Evolutionary conservation across 2,329 filamentous ascomycete genomes (phyloP).

Genomic region (Claviceps spartinae): DNA sequence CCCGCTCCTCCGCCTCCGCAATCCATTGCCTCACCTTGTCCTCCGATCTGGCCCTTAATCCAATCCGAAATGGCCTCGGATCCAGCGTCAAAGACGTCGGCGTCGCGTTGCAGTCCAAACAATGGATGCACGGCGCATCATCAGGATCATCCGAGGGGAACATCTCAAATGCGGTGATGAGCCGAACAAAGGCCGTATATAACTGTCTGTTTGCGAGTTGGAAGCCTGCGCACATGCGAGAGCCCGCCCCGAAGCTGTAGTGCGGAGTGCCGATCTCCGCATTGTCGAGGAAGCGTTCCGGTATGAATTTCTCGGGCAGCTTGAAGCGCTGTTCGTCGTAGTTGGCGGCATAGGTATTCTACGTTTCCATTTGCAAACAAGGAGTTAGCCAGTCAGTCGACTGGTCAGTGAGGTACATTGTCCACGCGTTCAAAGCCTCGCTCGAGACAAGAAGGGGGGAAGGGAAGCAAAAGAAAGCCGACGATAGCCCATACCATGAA

Average conservation of each 20-base stretch:
- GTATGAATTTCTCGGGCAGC: constrained; percentile 47
- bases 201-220: constrained; percentile 51
- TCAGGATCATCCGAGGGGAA: constrained; percentile 28
- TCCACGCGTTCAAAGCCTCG: too few species aligned
- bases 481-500: constrained; percentile 47
- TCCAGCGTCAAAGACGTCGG: constrained; percentile 47
- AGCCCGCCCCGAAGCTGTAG: constrained; percentile 49
- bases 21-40: constrained; percentile 37
- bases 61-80: constrained; percentile 49
- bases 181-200: constrained; percentile 44
- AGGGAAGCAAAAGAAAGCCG: neutral
- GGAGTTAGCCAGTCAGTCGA: neutral
- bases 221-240: constrained; percentile 49
- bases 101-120: constrained; percentile 41
- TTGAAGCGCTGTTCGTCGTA: constrained; percentile 59
- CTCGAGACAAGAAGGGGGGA: neutral
- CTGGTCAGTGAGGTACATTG: neutral
- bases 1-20: constrained; percentile 35
- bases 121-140: constrained; percentile 40
- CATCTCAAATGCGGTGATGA: constrained; percentile 46
- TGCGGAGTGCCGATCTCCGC: constrained; percentile 43
- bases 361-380: neutral
- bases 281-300: constrained; percentile 53
- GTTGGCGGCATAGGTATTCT: constrained; percentile 62
- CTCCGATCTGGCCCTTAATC: constrained; percentile 35